Percentiles rank a stretch among this genome's conserved stretches.
Evolutionary conservation across 2,329 filamentous ascomycete species (phyloP).

Genomic region (Sclerotinia subarctica): DNA sequence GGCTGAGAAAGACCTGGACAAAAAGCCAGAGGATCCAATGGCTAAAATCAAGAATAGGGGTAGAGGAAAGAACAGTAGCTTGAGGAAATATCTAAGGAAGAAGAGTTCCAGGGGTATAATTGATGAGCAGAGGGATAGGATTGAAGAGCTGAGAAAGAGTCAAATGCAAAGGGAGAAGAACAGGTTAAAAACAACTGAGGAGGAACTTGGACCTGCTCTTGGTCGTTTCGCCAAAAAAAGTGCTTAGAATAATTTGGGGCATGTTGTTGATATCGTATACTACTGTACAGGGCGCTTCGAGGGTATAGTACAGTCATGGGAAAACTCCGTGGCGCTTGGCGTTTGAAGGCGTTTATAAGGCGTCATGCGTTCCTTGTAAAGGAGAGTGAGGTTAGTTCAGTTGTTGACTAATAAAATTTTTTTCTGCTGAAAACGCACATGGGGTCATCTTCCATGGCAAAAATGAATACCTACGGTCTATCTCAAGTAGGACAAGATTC

Average conservation of each 20-base stretch:
- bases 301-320: conserved; percentile 3
- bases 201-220: conserved; percentile 80
- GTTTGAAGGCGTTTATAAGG: conserved; percentile 11
- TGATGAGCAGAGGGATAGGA: conserved; percentile 86
- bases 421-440: neutral
- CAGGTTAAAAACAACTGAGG: conserved; percentile 63
- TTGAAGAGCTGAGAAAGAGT: conserved; percentile 74
- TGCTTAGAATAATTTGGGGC: conserved; percentile 19
- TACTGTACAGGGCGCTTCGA: conserved; percentile 12
- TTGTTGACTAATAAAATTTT: conserved; percentile 5
- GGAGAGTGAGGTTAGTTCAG: neutral
- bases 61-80: conserved; percentile 82
- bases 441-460: neutral
- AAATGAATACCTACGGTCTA: neutral
- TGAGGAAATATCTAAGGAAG: conserved; percentile 88
- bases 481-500: neutral
- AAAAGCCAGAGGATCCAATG: conserved; percentile 55
- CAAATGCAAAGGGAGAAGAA: conserved; percentile 66
- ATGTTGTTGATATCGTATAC: conserved; percentile 1
- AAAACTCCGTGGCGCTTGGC: conserved; percentile 11
- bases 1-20: conserved; percentile 76
- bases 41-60: conserved; percentile 72
- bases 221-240: conserved; percentile 76
- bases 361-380: neutral
- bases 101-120: conserved; percentile 90